Conservation (phyloP, 1,139 yeast genomes). For the Wickerhamiella infanticola region DNA sequence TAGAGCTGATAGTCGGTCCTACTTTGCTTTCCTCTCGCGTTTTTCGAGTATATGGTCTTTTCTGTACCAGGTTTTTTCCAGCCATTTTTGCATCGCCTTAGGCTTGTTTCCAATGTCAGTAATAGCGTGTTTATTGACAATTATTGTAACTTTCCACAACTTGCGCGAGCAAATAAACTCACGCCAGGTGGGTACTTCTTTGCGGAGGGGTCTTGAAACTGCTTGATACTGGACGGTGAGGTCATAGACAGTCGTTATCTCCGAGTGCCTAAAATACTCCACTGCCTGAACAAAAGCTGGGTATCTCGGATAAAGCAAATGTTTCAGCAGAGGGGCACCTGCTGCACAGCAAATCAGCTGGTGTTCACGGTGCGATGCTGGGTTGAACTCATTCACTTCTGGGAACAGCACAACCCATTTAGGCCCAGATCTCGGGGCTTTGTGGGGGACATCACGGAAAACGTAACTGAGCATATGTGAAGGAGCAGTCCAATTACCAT, state of each 20-base stretch:
- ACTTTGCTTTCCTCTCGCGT: not conserved
- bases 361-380: slow-evolving; percentile 16
- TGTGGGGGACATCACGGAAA: slow-evolving; percentile 10
- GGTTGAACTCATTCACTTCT: slow-evolving; percentile 20
- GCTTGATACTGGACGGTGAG: slow-evolving; percentile 32
- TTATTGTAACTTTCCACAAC: slow-evolving; percentile 31
- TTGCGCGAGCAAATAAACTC: slow-evolving; percentile 20
- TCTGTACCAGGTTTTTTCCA: slow-evolving; percentile 55
- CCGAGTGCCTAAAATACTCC: slow-evolving; percentile 16
- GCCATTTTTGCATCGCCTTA: slow-evolving; percentile 47
- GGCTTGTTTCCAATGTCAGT: slow-evolving; percentile 38
- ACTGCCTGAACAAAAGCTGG: slow-evolving; percentile 22
- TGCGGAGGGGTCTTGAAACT: slow-evolving; percentile 19
- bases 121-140: slow-evolving; percentile 34
- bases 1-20: not conserved
- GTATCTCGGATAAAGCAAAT: slow-evolving; percentile 32
- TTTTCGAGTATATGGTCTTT: slow-evolving; percentile 33
- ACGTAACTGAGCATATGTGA: slow-evolving; percentile 11
- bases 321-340: slow-evolving; percentile 33
- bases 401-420: slow-evolving; percentile 24
- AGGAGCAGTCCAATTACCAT: slow-evolving; percentile 20
- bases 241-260: slow-evolving; percentile 30
- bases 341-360: slow-evolving; percentile 15
- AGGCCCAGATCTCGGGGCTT: slow-evolving; percentile 8
- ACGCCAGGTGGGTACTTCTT: slow-evolving; percentile 12